phyloP scores from a whole-genome alignment of 306 rosid species.

The Ormosia semicastrata region DNA sequence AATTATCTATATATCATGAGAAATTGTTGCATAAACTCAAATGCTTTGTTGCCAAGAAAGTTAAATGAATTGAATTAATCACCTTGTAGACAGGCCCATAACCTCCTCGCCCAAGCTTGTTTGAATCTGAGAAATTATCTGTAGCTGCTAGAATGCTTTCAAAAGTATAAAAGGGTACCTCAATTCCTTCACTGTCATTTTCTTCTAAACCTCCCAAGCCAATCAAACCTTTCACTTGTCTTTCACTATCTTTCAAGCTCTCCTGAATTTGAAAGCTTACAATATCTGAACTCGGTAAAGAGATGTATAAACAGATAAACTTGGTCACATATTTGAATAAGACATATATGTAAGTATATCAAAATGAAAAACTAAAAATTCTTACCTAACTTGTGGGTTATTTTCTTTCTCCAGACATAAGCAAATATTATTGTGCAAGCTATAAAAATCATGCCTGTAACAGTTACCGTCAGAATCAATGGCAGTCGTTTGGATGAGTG shows the following conservation, averaged over 20 bases:
- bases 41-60: too few relatives aligned
- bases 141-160: conserved; percentile 40
- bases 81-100: conserved; percentile 65
- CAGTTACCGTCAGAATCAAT: background rate
- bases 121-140: conserved; percentile 48
- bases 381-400: conserved; percentile 14
- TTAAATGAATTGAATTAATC: background rate
- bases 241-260: conserved; percentile 19
- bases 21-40: background rate
- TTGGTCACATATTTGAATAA: too few relatives aligned
- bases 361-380: background rate
- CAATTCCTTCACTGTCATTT: conserved; percentile 32
- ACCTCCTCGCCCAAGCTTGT: conserved; percentile 59
- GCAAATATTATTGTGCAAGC: background rate
- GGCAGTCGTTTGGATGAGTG: background rate
- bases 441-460: background rate
- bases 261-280: background rate
- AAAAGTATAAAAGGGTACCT: conserved; percentile 40
- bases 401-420: conserved; percentile 1
- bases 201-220: conserved; percentile 31
- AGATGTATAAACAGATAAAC: too few relatives aligned
- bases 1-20: background rate
- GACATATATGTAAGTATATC: too few relatives aligned
- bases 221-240: conserved; percentile 28
- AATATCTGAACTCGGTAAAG: conserved; percentile 11